phyloP scores from a whole-genome alignment of 2,329 filamentous ascomycete species.

The Neoascochyta sp. region DNA sequence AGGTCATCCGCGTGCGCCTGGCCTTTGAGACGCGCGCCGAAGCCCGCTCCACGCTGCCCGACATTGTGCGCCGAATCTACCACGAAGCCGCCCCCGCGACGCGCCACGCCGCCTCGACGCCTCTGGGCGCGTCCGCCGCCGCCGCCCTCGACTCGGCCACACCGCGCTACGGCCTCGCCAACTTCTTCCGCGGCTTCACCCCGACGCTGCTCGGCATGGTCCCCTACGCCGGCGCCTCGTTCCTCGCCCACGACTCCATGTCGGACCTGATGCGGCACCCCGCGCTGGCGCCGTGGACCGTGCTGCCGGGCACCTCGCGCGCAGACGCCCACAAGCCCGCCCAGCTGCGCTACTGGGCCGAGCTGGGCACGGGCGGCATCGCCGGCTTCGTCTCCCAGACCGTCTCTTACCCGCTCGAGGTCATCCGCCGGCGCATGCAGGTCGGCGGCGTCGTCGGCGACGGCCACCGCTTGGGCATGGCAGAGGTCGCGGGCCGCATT shows the following conservation, averaged over 20 bases:
- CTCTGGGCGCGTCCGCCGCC: constrained; percentile 41
- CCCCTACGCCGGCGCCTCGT: constrained; percentile 92
- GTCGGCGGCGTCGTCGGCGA: constrained; percentile 93
- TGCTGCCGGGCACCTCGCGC: constrained; percentile 57
- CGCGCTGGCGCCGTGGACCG: constrained; percentile 67
- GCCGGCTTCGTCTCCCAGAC: constrained; percentile 90
- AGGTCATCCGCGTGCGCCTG: constrained; percentile 85
- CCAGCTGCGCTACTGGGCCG: constrained; percentile 78
- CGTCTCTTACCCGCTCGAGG: constrained; percentile 87
- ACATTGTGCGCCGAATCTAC: constrained; percentile 85
- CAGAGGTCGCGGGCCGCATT: constrained; percentile 74
- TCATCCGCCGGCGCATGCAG: constrained; percentile 90
- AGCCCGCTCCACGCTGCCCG: constrained; percentile 64
- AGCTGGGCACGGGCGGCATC: constrained; percentile 77
- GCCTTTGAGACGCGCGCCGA: constrained; percentile 88
- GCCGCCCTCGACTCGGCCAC: constrained; percentile 51
- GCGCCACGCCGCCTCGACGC: constrained; percentile 28
- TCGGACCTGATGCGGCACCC: constrained; percentile 77
- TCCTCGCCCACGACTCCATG: constrained; percentile 88
- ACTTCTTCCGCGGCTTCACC: constrained; percentile 93
- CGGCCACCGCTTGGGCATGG: constrained; percentile 71
- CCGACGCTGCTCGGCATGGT: constrained; percentile 92
- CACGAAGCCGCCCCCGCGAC: constrained; percentile 57
- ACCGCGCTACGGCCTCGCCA: constrained; percentile 67
- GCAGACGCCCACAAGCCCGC: constrained; percentile 55